Base-by-base conservation (phyloP, 78 protist genomes). In the Speleostelium caveatum region DNA sequence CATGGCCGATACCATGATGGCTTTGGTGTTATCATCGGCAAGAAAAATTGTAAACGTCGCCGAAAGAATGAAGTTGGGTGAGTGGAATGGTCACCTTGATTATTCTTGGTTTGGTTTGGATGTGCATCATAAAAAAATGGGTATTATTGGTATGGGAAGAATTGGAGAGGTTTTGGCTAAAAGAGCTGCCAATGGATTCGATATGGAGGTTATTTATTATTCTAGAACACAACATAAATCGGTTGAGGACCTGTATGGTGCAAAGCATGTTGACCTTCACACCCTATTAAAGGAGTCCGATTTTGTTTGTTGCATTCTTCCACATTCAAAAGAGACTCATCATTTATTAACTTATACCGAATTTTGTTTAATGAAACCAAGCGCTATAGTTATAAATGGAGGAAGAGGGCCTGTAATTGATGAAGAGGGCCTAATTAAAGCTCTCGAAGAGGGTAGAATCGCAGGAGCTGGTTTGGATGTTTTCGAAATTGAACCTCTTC, bases 101-200 rank as follows among this genome's bases (percentile, higher is more conserved):
- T 5, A 0, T 17, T 7, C 2, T 10, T 58, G 73, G 75, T 67
- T 51, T 53, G 86, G 94, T 12, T 2, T 36, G 14, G 94, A 89
- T 10, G 77, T 77, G 30, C 94, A 89, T 51, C 86, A 92, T n/a
- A 92, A 92, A 36, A 87, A 72, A 26, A 55, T 92, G 7, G 93
- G 88, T 41, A 71, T 92, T 3, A 22, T 92, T 3, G 95, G 95
- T n/a, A 53, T 77, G 73, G 95, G 95, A n/a, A 21, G 87, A 53
- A 92, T 92, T 39, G 95, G 95, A 28, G 51, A 39, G 41, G 88
- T 75, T 3, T 28, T 92, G 0, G 95, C 95, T 22, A 58, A 66
- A 24, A 74, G 42, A 74, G 16, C 19, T 10, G 89, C 87, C 0
- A 8, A 12, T 2, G 93, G 93, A 36, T 92, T 92, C 56, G 60